Evolutionary conservation across 23 red algal genomes (phyloP).

Genomic region (Chondrus crispus): DNA sequence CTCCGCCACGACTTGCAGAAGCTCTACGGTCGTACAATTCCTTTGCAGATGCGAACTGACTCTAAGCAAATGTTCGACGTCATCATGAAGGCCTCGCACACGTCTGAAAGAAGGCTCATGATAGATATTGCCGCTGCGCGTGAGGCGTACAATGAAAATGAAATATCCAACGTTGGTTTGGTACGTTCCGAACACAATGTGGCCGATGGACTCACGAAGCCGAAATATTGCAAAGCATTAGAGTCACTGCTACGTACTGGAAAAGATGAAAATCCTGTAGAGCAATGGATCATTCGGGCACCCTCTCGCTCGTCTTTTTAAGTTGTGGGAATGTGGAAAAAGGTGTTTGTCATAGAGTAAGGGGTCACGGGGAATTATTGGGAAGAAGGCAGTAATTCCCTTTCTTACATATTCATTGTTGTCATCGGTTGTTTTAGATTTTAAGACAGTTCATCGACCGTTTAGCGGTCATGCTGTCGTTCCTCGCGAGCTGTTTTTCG

Average conservation of each 20-base stretch:
- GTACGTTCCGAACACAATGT: neutral
- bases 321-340: too few species aligned
- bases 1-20: neutral
- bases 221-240: neutral
- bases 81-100: neutral
- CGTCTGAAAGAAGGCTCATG: conserved; percentile 8
- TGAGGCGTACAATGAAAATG: conserved; percentile 9
- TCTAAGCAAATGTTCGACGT: conserved; percentile 41
- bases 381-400: too few species aligned
- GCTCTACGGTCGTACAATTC: neutral
- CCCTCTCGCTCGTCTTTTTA: too few species aligned
- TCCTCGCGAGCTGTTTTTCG: too few species aligned
- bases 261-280: neutral
- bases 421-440: too few species aligned
- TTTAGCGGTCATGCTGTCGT: too few species aligned
- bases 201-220: conserved; percentile 2
- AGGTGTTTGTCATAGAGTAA: too few species aligned
- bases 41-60: conserved; percentile 13
- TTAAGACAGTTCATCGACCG: too few species aligned
- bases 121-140: conserved; percentile 16
- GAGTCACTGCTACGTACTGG: neutral
- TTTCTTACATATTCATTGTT: too few species aligned
- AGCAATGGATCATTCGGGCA: neutral
- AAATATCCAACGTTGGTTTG: conserved; percentile 12
- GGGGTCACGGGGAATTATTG: too few species aligned